Percentiles rank a stretch among this genome's conserved stretches.
Conservation (phyloP, 345 rosid genomes). For the Pistacia vera region DNA sequence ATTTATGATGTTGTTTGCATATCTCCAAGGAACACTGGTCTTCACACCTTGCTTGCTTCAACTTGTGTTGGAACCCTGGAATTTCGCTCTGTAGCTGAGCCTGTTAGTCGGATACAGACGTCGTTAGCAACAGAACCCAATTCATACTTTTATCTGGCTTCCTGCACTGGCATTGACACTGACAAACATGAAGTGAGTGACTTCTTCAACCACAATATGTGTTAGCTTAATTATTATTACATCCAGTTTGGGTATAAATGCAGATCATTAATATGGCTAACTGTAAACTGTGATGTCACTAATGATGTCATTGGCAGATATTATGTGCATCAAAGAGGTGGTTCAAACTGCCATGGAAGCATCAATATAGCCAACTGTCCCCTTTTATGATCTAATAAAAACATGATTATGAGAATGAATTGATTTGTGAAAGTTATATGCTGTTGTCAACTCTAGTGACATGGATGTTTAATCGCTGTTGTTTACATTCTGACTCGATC, state of each 20-base stretch:
- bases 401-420: not conserved
- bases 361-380: not conserved
- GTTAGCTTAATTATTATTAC: not conserved
- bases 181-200: slow-evolving; percentile 68
- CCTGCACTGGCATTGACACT: slow-evolving; percentile 69
- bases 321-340: not conserved
- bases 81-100: slow-evolving; percentile 89
- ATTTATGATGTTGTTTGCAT: slow-evolving; percentile 66
- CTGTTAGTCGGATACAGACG: slow-evolving; percentile 78
- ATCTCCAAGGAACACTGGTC: slow-evolving; percentile 90
- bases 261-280: not conserved
- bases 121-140: slow-evolving; percentile 69
- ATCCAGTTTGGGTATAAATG: not conserved
- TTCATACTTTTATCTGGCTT: slow-evolving; percentile 86
- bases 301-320: not conserved
- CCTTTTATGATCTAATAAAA: not conserved
- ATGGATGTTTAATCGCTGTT: not conserved
- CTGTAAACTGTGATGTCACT: too few relatives aligned
- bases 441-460: not conserved
- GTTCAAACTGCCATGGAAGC: not conserved
- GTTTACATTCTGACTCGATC: too few relatives aligned
- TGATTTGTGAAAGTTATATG: not conserved
- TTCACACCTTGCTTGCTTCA: slow-evolving; percentile 79
- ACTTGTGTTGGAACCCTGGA: slow-evolving; percentile 86
- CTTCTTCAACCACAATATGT: not conserved